Percentiles rank a stretch among this genome's conserved stretches.
Conservation (phyloP, 1,139 yeast genomes). For the Taphrina confusa region DNA sequence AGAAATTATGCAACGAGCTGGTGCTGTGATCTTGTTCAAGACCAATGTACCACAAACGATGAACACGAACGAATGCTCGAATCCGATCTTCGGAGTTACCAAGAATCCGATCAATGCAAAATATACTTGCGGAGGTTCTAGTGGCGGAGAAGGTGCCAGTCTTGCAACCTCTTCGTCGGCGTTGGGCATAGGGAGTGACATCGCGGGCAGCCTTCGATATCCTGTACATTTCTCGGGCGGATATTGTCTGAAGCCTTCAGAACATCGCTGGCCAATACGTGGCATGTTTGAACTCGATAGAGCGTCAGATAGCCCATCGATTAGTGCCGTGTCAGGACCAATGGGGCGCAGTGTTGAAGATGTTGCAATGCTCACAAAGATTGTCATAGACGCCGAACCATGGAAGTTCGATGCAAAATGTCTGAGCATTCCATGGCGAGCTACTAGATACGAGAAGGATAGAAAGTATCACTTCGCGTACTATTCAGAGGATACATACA, state of each 20-base stretch:
- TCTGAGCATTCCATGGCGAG: constrained; percentile 52
- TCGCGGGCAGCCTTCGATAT: constrained; percentile 60
- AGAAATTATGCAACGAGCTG: constrained; percentile 51
- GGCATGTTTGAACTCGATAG: constrained; percentile 12
- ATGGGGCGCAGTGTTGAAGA: constrained; percentile 63
- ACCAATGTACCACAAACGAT: constrained; percentile 60
- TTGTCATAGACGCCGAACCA: constrained; percentile 55
- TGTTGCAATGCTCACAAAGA: constrained; percentile 61
- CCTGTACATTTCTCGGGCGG: constrained; percentile 57
- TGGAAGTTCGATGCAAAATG: constrained; percentile 58
- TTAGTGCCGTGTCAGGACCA: constrained; percentile 61
- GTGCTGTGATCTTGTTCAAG: constrained; percentile 63
- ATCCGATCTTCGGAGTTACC: constrained; percentile 50
- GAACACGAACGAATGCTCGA: constrained; percentile 49
- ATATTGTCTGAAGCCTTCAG: constrained; percentile 46
- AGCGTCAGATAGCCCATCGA: constrained; percentile 47
- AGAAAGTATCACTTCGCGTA: constrained; percentile 42
- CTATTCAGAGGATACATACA: constrained; percentile 58
- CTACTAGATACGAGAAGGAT: not conserved
- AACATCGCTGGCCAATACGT: constrained; percentile 50
- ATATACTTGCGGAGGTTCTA: constrained; percentile 57
- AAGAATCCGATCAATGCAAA: constrained; percentile 51
- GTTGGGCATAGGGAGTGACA: constrained; percentile 57
- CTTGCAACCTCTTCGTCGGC: constrained; percentile 52
- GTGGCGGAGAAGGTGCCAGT: constrained; percentile 60